phyloP scores from a whole-genome alignment of 129 eudicot genomes.

The Dittrichia graveolens region DNA sequence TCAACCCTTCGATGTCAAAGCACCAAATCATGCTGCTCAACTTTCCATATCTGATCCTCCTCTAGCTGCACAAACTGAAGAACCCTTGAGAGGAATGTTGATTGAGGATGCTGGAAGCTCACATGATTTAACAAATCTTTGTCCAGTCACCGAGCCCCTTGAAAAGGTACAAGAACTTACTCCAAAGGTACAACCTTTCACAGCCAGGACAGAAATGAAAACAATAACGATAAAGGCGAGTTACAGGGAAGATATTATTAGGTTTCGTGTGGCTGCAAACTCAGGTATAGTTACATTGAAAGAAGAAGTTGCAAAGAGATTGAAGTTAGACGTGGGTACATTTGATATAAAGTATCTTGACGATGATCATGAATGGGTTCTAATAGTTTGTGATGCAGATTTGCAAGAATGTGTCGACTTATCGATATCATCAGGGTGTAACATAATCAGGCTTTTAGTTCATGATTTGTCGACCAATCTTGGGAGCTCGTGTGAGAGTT shows the following conservation, averaged over 20 bases:
- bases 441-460: conserved; percentile 65
- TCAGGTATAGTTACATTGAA: conserved; percentile 52
- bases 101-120: conserved; percentile 95
- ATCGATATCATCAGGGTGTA: conserved; percentile 55
- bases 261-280: conserved; percentile 59
- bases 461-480: conserved; percentile 68
- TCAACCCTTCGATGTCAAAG: conserved; percentile 46
- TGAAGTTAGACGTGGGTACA: conserved; percentile 62
- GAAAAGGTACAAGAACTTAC: conserved; percentile 55
- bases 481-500: conserved; percentile 87
- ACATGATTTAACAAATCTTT: conserved; percentile 70
- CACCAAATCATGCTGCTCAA: conserved; percentile 40
- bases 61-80: conserved; percentile 50
- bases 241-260: conserved; percentile 75
- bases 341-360: conserved; percentile 82
- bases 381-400: conserved; percentile 79
- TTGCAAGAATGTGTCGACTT: conserved; percentile 73
- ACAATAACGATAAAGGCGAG: conserved; percentile 73
- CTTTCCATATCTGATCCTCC: conserved; percentile 46
- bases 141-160: conserved; percentile 52
- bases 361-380: conserved; percentile 89
- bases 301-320: conserved; percentile 84
- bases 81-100: conserved; percentile 63
- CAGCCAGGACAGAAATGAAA: conserved; percentile 55
- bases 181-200: conserved; percentile 44